These are phyloP conservation scores for Pichia thaimueangensis DNA, from an alignment of 805 yeast species.

Conservation along the genomic window DNA sequence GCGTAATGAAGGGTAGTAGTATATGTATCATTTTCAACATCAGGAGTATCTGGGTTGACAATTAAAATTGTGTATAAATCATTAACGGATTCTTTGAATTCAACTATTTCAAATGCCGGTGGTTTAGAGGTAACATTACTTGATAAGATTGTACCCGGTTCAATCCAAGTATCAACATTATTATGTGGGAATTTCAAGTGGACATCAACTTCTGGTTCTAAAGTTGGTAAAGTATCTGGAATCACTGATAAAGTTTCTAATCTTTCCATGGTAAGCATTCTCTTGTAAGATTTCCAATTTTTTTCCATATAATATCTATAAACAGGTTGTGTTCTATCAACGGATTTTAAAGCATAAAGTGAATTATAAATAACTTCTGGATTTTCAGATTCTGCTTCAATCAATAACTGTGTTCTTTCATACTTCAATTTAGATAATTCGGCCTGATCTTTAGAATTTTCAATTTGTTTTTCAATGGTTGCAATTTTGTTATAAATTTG, in stretches of 20 bases:
- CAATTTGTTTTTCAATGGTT: conserved; percentile 27
- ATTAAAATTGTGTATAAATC: conserved; percentile 69
- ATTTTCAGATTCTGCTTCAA: conserved; percentile 64
- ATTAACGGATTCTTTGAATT: conserved; percentile 48
- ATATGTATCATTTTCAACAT: conserved; percentile 59
- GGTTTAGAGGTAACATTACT: conserved; percentile 66
- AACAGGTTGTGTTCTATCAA: conserved; percentile 74
- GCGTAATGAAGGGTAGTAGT: conserved; percentile 75
- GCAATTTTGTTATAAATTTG: conserved; percentile 35
- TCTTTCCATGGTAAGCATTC: conserved; percentile 86
- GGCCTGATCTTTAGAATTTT: conserved; percentile 18
- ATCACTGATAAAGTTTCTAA: conserved; percentile 77
- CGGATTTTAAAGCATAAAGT: conserved; percentile 36
- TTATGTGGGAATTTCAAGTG: conserved; percentile 62
- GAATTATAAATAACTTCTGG: conserved; percentile 81
- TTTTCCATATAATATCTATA: conserved; percentile 61
- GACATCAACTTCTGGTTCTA: conserved; percentile 75
- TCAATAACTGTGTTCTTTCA: conserved; percentile 30
- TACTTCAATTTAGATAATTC: conserved; percentile 17
- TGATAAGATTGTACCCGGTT: conserved; percentile 72
- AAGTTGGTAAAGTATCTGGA: conserved; percentile 91
- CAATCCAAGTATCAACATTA: conserved; percentile 59
- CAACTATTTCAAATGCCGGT: conserved; percentile 73
- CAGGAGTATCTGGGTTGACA: conserved; percentile 91
- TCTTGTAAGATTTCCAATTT: conserved; percentile 65